Evolutionary conservation across 345 rosid genomes (phyloP).

Genomic region (Eucalyptus cloeziana): DNA sequence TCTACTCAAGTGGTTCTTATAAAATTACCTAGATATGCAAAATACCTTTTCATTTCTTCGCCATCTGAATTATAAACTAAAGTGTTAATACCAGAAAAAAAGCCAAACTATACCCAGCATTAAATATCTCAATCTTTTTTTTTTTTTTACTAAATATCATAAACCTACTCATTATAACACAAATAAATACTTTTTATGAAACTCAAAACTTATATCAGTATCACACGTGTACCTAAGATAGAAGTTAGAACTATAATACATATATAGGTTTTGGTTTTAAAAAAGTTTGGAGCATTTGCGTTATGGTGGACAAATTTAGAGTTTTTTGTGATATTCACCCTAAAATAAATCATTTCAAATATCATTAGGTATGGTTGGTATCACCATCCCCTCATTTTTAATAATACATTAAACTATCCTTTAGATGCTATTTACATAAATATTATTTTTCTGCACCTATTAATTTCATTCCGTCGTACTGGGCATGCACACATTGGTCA

Average conservation of each 20-base stretch:
- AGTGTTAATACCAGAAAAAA: no score
- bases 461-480: rapidly evolving
- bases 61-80: not conserved
- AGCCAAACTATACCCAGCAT: no score
- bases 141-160: no score
- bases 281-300: no score
- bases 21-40: not conserved
- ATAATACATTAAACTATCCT: not conserved
- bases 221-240: not conserved
- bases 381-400: not conserved
- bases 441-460: not conserved
- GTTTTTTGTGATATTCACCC: rapidly evolving
- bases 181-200: no score
- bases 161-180: no score
- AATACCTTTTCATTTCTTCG: not conserved
- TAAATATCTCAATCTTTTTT: no score
- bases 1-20: not conserved
- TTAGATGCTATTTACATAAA: not conserved
- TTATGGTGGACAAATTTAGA: no score
- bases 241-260: no score
- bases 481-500: not conserved
- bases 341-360: not conserved
- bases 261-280: not conserved
- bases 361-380: not conserved
- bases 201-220: not conserved